phyloP scores from a whole-genome alignment of 2,329 filamentous ascomycete genomes.

The Trichoderma asperellum region DNA sequence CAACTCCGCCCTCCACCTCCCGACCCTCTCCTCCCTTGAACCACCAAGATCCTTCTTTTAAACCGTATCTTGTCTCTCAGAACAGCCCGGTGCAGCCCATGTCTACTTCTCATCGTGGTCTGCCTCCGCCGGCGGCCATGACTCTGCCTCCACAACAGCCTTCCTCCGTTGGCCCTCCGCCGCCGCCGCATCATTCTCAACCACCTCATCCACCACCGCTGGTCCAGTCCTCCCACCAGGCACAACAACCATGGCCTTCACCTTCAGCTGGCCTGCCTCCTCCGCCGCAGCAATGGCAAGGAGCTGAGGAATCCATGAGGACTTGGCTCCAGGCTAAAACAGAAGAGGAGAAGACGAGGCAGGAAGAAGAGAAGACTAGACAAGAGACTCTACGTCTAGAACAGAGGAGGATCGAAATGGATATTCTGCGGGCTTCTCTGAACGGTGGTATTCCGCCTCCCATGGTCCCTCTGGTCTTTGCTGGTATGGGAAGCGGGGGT shows the following conservation, averaged over 20 bases:
- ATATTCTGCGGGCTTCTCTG: constrained; percentile 71
- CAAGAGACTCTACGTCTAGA: constrained; percentile 70
- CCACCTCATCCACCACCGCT: constrained; percentile 34
- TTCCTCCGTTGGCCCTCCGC: constrained; percentile 36
- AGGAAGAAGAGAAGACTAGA: constrained; percentile 72
- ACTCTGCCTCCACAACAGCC: constrained; percentile 57
- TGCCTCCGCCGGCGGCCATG: constrained; percentile 71
- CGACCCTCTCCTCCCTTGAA: constrained; percentile 59
- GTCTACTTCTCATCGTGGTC: constrained; percentile 70
- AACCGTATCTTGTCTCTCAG: constrained; percentile 45
- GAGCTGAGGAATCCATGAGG: constrained; percentile 70
- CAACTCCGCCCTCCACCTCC: constrained; percentile 60
- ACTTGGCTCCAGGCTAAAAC: constrained; percentile 71
- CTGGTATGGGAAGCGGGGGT: constrained; percentile 66
- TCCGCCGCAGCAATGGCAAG: constrained; percentile 67
- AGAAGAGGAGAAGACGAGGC: constrained; percentile 73
- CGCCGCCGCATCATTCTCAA: constrained; percentile 36
- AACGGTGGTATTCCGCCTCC: constrained; percentile 72
- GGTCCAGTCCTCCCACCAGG: constrained; percentile 39
- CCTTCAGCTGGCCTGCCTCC: constrained; percentile 59
- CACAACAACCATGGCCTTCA: constrained; percentile 39
- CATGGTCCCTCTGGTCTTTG: constrained; percentile 76
- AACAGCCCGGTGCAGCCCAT: constrained; percentile 61
- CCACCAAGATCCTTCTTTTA: constrained; percentile 52
- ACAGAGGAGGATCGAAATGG: constrained; percentile 72